phyloP scores from a whole-genome alignment of 441 rosid species.

The Adansonia rubrostipa region DNA sequence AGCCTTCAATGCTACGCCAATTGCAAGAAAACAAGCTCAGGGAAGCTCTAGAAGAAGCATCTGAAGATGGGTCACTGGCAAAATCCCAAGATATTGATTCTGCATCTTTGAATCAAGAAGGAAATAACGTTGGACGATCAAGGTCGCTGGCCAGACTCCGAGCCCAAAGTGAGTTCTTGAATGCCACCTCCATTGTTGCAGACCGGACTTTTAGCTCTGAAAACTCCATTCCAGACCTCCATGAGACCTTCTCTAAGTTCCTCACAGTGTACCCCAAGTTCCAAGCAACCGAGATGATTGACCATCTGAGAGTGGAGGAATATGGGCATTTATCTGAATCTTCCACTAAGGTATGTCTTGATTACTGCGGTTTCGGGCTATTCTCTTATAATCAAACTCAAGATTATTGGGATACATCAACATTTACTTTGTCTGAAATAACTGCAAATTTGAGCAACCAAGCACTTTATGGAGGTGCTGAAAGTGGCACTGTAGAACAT shows the following conservation, averaged over 20 bases:
- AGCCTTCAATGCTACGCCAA: conserved; percentile 53
- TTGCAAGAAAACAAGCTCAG: conserved; percentile 63
- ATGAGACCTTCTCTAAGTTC: conserved; percentile 54
- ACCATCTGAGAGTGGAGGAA: conserved; percentile 54
- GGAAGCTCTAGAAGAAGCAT: conserved; percentile 72
- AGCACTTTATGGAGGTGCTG: conserved; percentile 63
- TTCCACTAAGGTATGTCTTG: conserved; percentile 66
- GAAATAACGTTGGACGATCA: conserved; percentile 55
- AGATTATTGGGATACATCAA: conserved; percentile 59
- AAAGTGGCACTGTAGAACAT: conserved; percentile 57
- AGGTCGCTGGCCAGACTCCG: conserved; percentile 66
- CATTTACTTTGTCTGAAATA: conserved; percentile 65
- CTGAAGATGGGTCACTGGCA: conserved; percentile 60
- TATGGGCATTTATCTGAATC: conserved; percentile 52
- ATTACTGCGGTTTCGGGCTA: conserved; percentile 70
- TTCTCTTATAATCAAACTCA: conserved; percentile 64
- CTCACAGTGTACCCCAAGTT: conserved; percentile 68
- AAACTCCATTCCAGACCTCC: conserved; percentile 48
- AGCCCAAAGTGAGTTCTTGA: conserved; percentile 63
- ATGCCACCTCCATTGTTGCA: conserved; percentile 65
- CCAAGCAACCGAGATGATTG: conserved; percentile 53
- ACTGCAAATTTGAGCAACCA: conserved; percentile 65
- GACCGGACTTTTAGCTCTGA: conserved; percentile 50
- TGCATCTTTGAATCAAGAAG: conserved; percentile 45
- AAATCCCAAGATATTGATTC: conserved; percentile 63